phyloP scores from a whole-genome alignment of 306 rosid genomes.

The Adenanthera pavonina region DNA sequence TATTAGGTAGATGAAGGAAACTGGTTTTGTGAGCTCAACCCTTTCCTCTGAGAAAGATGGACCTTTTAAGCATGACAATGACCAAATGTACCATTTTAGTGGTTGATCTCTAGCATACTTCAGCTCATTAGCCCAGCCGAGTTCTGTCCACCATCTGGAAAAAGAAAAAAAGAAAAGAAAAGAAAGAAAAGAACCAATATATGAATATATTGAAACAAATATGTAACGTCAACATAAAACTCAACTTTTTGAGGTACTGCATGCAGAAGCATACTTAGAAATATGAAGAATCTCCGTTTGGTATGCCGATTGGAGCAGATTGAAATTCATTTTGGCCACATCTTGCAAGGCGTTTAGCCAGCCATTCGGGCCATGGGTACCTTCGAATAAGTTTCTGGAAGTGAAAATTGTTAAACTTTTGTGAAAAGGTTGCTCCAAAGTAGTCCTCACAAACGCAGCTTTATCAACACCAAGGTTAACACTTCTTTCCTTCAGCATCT shows the following conservation, averaged over 20 bases:
- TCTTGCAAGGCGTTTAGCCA: constrained; percentile 52
- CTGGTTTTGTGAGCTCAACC: constrained; percentile 69
- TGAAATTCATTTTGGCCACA: constrained; percentile 55
- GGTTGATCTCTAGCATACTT: constrained; percentile 66
- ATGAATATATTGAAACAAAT: no score
- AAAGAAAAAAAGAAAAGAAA: not conserved
- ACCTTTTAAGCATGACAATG: constrained; percentile 59
- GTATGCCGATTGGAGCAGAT: constrained; percentile 34
- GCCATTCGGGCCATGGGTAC: constrained; percentile 31
- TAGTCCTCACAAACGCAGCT: constrained; percentile 44
- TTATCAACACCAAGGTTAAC: not conserved
- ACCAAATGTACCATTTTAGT: constrained; percentile 70
- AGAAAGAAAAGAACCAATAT: no score
- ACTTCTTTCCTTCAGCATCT: constrained; percentile 21
- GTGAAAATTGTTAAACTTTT: constrained; percentile 57
- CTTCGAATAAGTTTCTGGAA: constrained; percentile 39
- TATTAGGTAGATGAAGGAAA: constrained; percentile 62
- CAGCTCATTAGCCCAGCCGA: constrained; percentile 58
- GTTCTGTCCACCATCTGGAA: constrained; percentile 65
- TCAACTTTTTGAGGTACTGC: no score
- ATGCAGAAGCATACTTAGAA: constrained; percentile 39
- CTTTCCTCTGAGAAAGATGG: constrained; percentile 58
- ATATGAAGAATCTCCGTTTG: constrained; percentile 54
- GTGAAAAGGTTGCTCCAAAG: constrained; percentile 60
- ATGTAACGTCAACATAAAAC: no score